A percentile compares a stretch with the other conserved stretches of the same genome.
phyloP scores from a whole-genome alignment of 2,329 filamentous ascomycete species.

The Fusarium fujikuroi region DNA sequence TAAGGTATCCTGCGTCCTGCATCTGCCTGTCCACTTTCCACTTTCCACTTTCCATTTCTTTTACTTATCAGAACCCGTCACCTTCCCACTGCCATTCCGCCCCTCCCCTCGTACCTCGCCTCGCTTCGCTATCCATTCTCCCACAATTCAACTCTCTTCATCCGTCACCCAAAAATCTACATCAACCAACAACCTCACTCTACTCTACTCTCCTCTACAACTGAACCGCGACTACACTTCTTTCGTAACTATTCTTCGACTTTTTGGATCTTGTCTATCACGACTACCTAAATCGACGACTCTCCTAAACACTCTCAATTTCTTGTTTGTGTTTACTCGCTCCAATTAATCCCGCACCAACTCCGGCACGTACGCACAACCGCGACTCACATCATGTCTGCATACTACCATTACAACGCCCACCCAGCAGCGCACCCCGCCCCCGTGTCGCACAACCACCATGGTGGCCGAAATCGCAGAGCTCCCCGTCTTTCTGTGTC shows the following conservation, averaged over 20 bases:
- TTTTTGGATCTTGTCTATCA: slow-evolving; percentile 19
- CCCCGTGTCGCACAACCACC: slow-evolving; percentile 77
- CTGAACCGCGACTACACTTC: neutral
- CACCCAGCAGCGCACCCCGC: slow-evolving; percentile 69
- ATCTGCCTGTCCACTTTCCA: slow-evolving; percentile 18
- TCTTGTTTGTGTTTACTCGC: slow-evolving; percentile 30
- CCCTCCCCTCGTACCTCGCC: slow-evolving; percentile 44
- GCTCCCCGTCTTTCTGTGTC: slow-evolving; percentile 82
- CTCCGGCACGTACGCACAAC: slow-evolving; percentile 23
- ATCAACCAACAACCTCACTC: slow-evolving; percentile 36
- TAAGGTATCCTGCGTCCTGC: neutral
- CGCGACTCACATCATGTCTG: slow-evolving; percentile 63
- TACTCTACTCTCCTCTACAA: slow-evolving; percentile 11
- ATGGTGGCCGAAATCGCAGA: slow-evolving; percentile 85
- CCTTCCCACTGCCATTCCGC: slow-evolving; percentile 38
- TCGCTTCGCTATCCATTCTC: slow-evolving; percentile 42
- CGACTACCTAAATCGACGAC: slow-evolving; percentile 20
- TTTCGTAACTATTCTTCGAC: slow-evolving; percentile 20
- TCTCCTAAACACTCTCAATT: slow-evolving; percentile 15
- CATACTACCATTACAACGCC: slow-evolving; percentile 71
- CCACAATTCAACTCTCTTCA: slow-evolving; percentile 39
- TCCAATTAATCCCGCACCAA: slow-evolving; percentile 46
- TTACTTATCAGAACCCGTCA: slow-evolving; percentile 43
- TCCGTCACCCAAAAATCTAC: slow-evolving; percentile 35
- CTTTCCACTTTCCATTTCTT: slow-evolving; percentile 23